These are phyloP conservation scores for Vitis hybrid DNA, from an alignment of 177 flowering plant species.

Conservation along the genomic window DNA sequence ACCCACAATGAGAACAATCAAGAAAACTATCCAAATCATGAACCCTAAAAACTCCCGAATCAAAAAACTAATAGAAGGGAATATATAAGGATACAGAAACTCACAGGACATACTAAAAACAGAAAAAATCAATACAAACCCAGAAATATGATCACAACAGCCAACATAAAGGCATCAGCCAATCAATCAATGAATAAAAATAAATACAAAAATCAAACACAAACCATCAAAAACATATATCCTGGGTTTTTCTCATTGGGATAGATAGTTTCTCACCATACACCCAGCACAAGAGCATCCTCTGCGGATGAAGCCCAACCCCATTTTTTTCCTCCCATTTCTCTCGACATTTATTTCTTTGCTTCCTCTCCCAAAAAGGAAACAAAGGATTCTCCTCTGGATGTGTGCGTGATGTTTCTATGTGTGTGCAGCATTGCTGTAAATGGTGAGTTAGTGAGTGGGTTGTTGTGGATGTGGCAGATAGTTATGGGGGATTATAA, in stretches of 20 bases:
- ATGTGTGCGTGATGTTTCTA: neutral
- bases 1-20: neutral
- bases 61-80: neutral
- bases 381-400: slow-evolving; percentile 10
- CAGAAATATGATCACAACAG: neutral
- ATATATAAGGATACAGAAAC: neutral
- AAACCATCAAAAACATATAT: neutral
- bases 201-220: neutral
- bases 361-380: slow-evolving; percentile 14
- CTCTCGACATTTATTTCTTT: slow-evolving; percentile 8
- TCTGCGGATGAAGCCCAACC: neutral
- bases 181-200: neutral
- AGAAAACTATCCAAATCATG: neutral
- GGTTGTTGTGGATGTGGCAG: slow-evolving; percentile 11
- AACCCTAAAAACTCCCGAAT: neutral
- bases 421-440: slow-evolving; percentile 6
- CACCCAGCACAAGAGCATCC: neutral
- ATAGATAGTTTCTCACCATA: neutral
- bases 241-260: neutral
- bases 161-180: neutral
- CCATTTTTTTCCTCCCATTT: neutral
- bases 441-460: slow-evolving; percentile 14
- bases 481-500: neutral
- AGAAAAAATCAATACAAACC: slow-evolving; percentile 1
- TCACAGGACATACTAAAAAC: neutral